Evolutionary conservation across 2,329 filamentous ascomycete genomes (phyloP).

Genomic region (Cladophialophora bantiana): DNA sequence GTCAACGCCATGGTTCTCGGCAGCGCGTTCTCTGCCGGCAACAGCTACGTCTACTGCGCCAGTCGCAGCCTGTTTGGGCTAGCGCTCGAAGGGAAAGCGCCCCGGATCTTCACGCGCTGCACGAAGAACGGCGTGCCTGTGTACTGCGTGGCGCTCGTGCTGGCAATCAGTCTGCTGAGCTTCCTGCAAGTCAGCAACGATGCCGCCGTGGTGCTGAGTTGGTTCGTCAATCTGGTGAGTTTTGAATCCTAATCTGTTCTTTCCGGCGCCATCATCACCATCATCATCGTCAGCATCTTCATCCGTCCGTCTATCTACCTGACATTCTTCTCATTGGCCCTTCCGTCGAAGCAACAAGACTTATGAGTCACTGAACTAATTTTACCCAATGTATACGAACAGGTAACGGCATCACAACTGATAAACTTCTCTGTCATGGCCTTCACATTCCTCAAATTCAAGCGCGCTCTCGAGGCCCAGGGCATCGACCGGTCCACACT

Average conservation of each 20-base stretch:
- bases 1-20: slow-evolving; percentile 76
- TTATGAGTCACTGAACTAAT: too few species aligned
- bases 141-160: slow-evolving; percentile 72
- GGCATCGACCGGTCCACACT: slow-evolving; percentile 70
- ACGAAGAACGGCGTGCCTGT: slow-evolving; percentile 73
- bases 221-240: slow-evolving; percentile 70
- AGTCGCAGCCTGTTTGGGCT: slow-evolving; percentile 73
- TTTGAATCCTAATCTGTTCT: background rate
- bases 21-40: slow-evolving; percentile 72
- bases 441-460: slow-evolving; percentile 74
- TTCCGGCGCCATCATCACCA: background rate
- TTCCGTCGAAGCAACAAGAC: too few species aligned
- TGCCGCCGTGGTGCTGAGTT: slow-evolving; percentile 71
- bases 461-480: slow-evolving; percentile 72
- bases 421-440: slow-evolving; percentile 76
- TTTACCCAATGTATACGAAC: background rate
- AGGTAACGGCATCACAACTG: slow-evolving; percentile 74
- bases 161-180: slow-evolving; percentile 72
- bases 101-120: slow-evolving; percentile 67
- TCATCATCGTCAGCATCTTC: background rate
- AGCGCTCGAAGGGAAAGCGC: slow-evolving; percentile 72
- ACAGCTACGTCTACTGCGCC: slow-evolving; percentile 72
- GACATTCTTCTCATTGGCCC: too few species aligned
- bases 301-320: background rate
- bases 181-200: slow-evolving; percentile 75